Base-by-base conservation (phyloP, 345 rosid species). In the Salix caprea region DNA sequence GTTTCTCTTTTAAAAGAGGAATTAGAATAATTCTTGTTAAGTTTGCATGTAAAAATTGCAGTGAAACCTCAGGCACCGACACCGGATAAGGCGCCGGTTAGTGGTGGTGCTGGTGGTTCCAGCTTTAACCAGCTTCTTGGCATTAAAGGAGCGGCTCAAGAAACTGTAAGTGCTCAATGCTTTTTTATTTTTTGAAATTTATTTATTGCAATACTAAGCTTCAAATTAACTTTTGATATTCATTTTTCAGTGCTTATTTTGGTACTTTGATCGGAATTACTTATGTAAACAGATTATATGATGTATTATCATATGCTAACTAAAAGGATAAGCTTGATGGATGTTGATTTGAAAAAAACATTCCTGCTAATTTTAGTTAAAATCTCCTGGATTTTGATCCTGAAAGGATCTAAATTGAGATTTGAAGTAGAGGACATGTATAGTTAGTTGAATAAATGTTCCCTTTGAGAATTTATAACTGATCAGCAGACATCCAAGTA, bases 101-200 rank as follows among this genome's bases (percentile, higher is more conserved):
- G 73, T 36, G 82, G 72, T 67, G 99, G 98, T 71, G 93, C 97
- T 40, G 82, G 75, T 66, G 99, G 99, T 73, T 95, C 99, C 9
- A 90, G 90, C 83, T 79, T 95, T 83, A 93, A 95, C 79, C 99
- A 95, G 84, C 94, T 95, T 84, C 97, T 95, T 37, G 98, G 99
- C 50, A 95, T 95, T 83, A 95, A 90, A 87, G 99, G 99, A 82
- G 99, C 99, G 10, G 76, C 96, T 65, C 92, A 89, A 87, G 99
- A 93, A 78, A 88, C 93, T 62, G 99, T 95, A 70, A 88, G 85
- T 74, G 16, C 68, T 54, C 54, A 26, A 7, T 60, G 14, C 13
- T 32, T 19, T 36, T 30, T 4, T 34, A 34, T 34, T 26, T 40
- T 11, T 40, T 2, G 12, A 40, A 40, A 40, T 2, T 40, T 40